Conservation (phyloP, 2,329 filamentous ascomycete genomes). For the Peltaster fructicola region DNA sequence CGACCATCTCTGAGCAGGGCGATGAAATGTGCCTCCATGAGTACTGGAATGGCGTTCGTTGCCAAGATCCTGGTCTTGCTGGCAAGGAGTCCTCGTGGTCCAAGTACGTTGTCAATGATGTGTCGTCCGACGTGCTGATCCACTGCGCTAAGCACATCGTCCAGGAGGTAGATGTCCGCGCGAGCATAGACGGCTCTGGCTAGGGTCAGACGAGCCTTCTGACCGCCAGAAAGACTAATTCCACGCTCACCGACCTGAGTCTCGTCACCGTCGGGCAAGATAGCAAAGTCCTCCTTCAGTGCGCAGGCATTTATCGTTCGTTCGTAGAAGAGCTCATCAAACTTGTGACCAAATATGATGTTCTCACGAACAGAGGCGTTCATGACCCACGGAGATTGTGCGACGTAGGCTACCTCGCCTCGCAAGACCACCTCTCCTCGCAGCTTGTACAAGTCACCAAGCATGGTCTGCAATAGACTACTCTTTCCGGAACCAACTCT, state of each 20-base stretch:
- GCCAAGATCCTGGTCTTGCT: conserved; percentile 84
- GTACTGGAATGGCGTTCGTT: conserved; percentile 84
- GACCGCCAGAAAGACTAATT: conserved; percentile 87
- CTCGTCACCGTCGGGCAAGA: conserved; percentile 86
- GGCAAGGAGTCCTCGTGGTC: conserved; percentile 60
- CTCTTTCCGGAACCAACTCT: conserved; percentile 93
- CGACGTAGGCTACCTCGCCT: conserved; percentile 76
- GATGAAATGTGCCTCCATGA: conserved; percentile 80
- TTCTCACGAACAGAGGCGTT: conserved; percentile 96
- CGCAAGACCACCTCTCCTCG: conserved; percentile 68
- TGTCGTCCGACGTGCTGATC: conserved; percentile 94
- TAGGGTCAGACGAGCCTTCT: conserved; percentile 83
- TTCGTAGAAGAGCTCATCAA: conserved; percentile 87
- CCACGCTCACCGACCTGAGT: conserved; percentile 93
- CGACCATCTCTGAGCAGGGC: conserved; percentile 66
- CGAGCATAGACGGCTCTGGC: conserved; percentile 90
- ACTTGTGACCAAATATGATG: conserved; percentile 88
- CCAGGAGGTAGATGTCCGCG: conserved; percentile 88
- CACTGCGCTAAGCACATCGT: conserved; percentile 91
- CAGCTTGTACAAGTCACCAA: conserved; percentile 84
- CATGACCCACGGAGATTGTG: conserved; percentile 90
- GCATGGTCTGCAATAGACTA: conserved; percentile 69
- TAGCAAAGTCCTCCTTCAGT: conserved; percentile 73
- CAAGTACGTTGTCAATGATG: conserved; percentile 85
- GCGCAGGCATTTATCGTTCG: conserved; percentile 84